phyloP scores from a whole-genome alignment of 1,284 basidiomycete genomes.

The Marasmius fiardii region DNA sequence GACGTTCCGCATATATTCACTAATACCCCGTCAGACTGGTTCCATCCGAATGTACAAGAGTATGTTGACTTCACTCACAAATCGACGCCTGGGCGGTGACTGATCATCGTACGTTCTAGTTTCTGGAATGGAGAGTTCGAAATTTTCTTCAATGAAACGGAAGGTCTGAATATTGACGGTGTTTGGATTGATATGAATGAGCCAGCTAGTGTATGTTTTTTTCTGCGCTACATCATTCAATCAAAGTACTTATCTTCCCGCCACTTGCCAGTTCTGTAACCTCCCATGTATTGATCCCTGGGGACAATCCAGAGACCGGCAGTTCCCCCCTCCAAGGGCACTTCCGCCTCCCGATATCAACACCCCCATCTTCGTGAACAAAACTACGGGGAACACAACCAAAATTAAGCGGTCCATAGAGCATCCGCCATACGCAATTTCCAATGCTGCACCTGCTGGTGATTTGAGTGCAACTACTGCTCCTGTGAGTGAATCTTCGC shows the following conservation, averaged over 20 bases:
- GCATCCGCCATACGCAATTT: constrained; percentile 55
- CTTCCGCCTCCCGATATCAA: constrained; percentile 47
- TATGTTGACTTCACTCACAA: constrained; percentile 25
- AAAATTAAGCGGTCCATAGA: constrained; percentile 36
- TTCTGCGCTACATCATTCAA: neutral
- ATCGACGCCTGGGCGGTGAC: neutral
- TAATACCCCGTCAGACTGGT: constrained; percentile 53
- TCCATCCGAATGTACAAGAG: constrained; percentile 48
- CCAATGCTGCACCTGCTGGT: constrained; percentile 45
- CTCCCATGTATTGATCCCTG: constrained; percentile 57
- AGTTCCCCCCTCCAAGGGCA: constrained; percentile 51
- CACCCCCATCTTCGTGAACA: constrained; percentile 46
- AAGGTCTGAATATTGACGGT: constrained; percentile 64
- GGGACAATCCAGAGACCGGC: constrained; percentile 46
- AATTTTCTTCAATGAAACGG: constrained; percentile 52
- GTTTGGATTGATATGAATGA: constrained; percentile 78
- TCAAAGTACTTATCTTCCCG: neutral
- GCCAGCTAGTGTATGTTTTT: constrained; percentile 48
- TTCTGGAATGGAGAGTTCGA: constrained; percentile 65
- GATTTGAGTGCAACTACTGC: constrained; percentile 51
- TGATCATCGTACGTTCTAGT: constrained; percentile 23
- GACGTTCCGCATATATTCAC: neutral
- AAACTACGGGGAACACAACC: constrained; percentile 9
- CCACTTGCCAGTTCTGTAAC: constrained; percentile 48
- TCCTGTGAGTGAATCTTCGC: constrained; percentile 34